Base-by-base conservation (phyloP, 1,284 basidiomycete genomes). In the Ustilago esculenta region DNA sequence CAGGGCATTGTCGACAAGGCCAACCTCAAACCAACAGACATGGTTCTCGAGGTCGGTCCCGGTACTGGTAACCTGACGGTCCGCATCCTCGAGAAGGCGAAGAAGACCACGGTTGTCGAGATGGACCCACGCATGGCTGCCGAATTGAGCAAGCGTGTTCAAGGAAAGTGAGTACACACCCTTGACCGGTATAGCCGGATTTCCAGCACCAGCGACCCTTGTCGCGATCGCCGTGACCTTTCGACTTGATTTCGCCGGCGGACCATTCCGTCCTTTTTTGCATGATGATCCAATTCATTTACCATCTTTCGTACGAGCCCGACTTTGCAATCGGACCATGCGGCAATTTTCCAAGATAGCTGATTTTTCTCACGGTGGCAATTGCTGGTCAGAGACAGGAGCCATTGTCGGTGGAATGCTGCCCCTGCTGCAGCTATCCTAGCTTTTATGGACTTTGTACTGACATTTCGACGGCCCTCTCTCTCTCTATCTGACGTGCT, bases 121-220 rank as follows among this genome's bases (percentile, higher is more conserved):
- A 96, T 98, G 92, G 96, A 98, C 82, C 96, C 96, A 70, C 89
- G 96, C 33, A 98, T 98, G 95, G 95, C 94, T 17, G 94, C 94
- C 41, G 95, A 98, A 82, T 87, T 98, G 52, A 91, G 91, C 56
- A 98, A 98, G 84, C 90, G 96, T 73, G 94, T 98, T 1, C 91
- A 98, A 85, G 95, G 95, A 85, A 98, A 90, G 94, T 96, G 83
- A 85, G 92, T 90, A 45, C 12, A 17, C 27, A 24, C 4, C 17
- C 1, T 27, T 24, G 20, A 3, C n/a, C 15, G 5, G 27, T 33
- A n/a, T 36, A 46, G 39, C 27, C 25, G 17, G 14, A 32, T 10
- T 9, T 27, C 2, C 44, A 36, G 21, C 30, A 58, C 14, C 40
- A 36, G 25, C 43, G 50, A 35, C n/a, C n/a, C n/a, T n/a, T n/a